A percentile compares a stretch with the other conserved stretches of the same genome.
phyloP scores from a whole-genome alignment of 2,329 filamentous ascomycete genomes.

The Tolypocladium tropicale region DNA sequence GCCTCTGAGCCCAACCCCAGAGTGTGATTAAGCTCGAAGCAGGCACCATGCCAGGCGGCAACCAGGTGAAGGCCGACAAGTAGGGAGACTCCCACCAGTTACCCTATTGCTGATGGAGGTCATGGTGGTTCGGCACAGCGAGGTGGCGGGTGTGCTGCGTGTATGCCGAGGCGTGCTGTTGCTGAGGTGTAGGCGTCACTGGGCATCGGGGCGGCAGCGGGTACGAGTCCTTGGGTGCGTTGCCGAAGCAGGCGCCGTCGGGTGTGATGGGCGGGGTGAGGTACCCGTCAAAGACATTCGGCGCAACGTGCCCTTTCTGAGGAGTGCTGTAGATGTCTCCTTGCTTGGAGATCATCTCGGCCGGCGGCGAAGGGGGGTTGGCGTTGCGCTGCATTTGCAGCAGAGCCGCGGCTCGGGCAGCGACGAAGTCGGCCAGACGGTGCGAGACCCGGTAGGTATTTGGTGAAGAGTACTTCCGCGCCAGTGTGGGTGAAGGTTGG shows the following conservation, averaged over 20 bases:
- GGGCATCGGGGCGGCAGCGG: constrained; percentile 45
- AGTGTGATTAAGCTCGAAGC: constrained; percentile 2
- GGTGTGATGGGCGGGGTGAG: constrained; percentile 81
- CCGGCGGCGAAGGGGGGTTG: constrained; percentile 50
- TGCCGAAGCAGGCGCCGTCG: constrained; percentile 50
- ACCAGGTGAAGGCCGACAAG: background rate
- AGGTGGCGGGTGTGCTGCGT: constrained; percentile 22
- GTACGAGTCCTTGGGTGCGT: constrained; percentile 36
- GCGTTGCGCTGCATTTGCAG: constrained; percentile 34
- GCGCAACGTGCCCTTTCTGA: constrained; percentile 59
- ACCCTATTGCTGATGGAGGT: constrained; percentile 31
- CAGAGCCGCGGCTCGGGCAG: constrained; percentile 39
- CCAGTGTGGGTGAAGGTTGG: constrained; percentile 46
- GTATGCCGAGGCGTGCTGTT: constrained; percentile 25
- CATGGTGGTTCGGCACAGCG: constrained; percentile 30
- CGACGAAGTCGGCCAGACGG: constrained; percentile 48
- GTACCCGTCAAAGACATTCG: constrained; percentile 61
- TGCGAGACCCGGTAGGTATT: constrained; percentile 43
- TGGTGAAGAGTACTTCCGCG: constrained; percentile 48
- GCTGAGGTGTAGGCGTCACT: constrained; percentile 49
- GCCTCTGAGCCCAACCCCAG: constrained; percentile 2
- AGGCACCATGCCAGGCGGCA: constrained; percentile 1
- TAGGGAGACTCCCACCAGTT: constrained; percentile 1
- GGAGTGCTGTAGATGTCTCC: constrained; percentile 66
- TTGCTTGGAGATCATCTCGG: constrained; percentile 40